Evolutionary conservation across 2,329 filamentous ascomycete species (phyloP).

Genomic region (Sporothrix sp.): DNA sequence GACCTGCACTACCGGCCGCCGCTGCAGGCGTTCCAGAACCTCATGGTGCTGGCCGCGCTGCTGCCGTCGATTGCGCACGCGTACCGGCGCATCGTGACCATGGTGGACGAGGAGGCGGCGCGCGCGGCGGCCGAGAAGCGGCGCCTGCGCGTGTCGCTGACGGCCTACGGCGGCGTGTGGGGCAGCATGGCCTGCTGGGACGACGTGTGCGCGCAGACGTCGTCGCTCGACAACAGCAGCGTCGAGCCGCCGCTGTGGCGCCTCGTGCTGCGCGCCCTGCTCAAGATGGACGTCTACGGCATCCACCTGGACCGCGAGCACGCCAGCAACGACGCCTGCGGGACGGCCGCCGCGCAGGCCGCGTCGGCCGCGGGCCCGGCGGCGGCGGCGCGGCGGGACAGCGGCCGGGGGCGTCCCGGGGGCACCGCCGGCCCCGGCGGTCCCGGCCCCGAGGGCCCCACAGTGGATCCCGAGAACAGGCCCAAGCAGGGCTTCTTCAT

Average conservation of each 20-base stretch:
- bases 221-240: constrained; percentile 31
- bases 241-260: constrained; percentile 48
- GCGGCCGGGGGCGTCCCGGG: no score
- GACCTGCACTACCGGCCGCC: constrained; percentile 28
- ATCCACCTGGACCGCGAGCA: constrained; percentile 21
- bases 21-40: constrained; percentile 45
- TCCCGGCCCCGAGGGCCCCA: no score
- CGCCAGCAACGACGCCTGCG: not conserved
- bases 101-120: constrained; percentile 43
- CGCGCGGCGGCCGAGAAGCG: constrained; percentile 33
- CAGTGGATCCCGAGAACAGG: no score
- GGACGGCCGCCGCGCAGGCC: not conserved
- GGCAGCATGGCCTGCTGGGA: constrained; percentile 24
- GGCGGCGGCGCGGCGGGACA: no score
- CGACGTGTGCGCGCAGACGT: constrained; percentile 21
- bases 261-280: constrained; percentile 40
- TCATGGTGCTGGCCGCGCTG: constrained; percentile 49
- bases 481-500: constrained; percentile 7
- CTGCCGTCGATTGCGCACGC: constrained; percentile 48
- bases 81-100: constrained; percentile 44
- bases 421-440: no score
- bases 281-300: constrained; percentile 50
- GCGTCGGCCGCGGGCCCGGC: not conserved
- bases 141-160: constrained; percentile 36
- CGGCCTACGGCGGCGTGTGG: constrained; percentile 41